Evolutionary conservation across 352 stramenopile genomes (phyloP).

Genomic region (Phytophthora citrophthora): DNA sequence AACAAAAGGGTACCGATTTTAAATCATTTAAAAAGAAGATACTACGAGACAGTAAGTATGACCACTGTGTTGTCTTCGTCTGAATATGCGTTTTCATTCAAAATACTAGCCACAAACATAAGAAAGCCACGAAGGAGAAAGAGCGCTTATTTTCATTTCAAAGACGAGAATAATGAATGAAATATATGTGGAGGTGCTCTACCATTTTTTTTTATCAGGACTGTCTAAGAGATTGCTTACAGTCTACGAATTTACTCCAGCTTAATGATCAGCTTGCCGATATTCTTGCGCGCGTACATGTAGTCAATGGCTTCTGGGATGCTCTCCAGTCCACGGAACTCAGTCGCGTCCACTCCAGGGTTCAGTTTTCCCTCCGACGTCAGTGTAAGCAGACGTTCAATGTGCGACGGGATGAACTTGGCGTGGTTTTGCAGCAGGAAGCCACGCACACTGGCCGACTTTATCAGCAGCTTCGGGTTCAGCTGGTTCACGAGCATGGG

Average conservation of each 20-base stretch:
- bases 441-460: constrained; percentile 30
- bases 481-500: constrained; percentile 33
- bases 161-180: no score
- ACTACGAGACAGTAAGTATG: no score
- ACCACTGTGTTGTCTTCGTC: no score
- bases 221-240: neutral
- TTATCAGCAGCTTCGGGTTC: constrained; percentile 25
- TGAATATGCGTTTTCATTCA: no score
- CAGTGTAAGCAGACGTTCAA: constrained; percentile 27
- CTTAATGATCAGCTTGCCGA: constrained; percentile 35
- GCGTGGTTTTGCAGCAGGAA: constrained; percentile 27
- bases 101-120: no score
- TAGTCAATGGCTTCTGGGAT: constrained; percentile 34
- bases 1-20: no score
- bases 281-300: constrained; percentile 39
- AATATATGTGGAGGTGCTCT: neutral
- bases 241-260: constrained; percentile 10
- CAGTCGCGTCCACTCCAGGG: constrained; percentile 22
- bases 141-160: no score
- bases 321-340: constrained; percentile 31
- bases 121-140: no score
- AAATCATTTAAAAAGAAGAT: no score
- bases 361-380: constrained; percentile 22
- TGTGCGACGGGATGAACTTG: constrained; percentile 31
- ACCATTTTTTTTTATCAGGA: neutral